Base-by-base conservation (phyloP, 1,284 basidiomycete genomes). In the Afroboletus lepidellus region DNA sequence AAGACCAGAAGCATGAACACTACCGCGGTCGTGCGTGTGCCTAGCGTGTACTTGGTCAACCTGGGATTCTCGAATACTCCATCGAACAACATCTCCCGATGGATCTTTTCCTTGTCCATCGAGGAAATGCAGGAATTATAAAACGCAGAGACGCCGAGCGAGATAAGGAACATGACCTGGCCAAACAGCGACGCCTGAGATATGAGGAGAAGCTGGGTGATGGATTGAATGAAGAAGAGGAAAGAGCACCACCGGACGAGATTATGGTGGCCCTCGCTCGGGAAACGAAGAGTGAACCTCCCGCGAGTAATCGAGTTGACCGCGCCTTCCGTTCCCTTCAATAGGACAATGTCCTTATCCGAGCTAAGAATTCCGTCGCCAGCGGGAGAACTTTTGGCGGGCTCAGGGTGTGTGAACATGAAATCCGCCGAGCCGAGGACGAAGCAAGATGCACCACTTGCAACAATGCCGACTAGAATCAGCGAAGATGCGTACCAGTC, bases 221-320 rank as follows among this genome's bases (percentile, higher is more conserved):
- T 23, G 16, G 23, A 36, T 7, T 46, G 45, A 24, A 46, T 37
- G 34, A 27, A 27, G 23, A 36, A 37, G 6, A 37, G 25, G 34
- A 38, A 2, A 8, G 45, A 46, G 15, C 62, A 61, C 24, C 46
- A 33, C 7, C 56, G 34, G 15, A 66, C 45, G 21, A 52, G 51
- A 7, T 18, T 45, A 48, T 54, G 57, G 1, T 59, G 46, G 7
- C 41, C 23, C 20, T 53, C 47, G 47, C 53, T 56, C 6, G 33
- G 20, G 43, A 65, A 66, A 12, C 48, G 39, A 13, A 66, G 43
- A 8, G 51, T 47, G 55, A 70, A 67, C 25, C 43, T 56, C 29
- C 67, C 67, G 4, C 58, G 61, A 3, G 65, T 69, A 39, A 69
- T 38, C 8, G 55, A 54, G 45, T 67, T 70, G 13, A 70, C 64